Base-by-base conservation (phyloP, 2,329 filamentous ascomycete genomes). In the Cadophora luteo-olivacea region DNA sequence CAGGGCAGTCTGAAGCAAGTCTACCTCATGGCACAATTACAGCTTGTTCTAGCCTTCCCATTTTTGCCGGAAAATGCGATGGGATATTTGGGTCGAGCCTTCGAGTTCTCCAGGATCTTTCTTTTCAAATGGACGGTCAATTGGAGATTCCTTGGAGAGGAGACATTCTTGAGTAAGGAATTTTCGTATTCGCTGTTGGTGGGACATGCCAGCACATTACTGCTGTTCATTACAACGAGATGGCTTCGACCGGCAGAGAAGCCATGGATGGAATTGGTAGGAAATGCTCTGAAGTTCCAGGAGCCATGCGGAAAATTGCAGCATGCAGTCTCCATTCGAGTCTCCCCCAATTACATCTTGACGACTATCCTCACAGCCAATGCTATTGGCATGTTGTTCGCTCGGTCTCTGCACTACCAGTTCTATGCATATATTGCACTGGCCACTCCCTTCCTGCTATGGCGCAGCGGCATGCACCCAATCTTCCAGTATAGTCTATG, bases 91-190 rank as follows among this genome's bases (percentile, higher is more conserved):
- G 86, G 87, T 58, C 86, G 92, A 71, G 94, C 96, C 0, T 99
- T 99, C 78, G 94, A 99, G 81, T 86, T 99, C 68, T 94, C 92
- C 58, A 87, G 96, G 65, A 89, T 93, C 75, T 99, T 99, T 81
- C 85, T 97, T 75, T 98, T 95, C 84, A 94, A 95, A 81, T 99
- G 96, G 96, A 99, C 96, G 0, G 96, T 99, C 73, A 99, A 99
- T 80, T 99, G 96, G 96, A 89, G 94, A 65, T 98, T 98, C 78
- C 81, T 97, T n/a, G 90, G 92, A 19, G 94, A 97, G 80, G 87
- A 92, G 7, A 80, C 82, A 0, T 99, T 99, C 75, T 85, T 97
- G 58, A 91, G 89, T n/a, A 84, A 79, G 67, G 77, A 80, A 2
- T 92, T 92, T 75, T 86, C 90, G 19, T 73, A 85, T 14, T 78